A percentile compares a stretch with the other conserved stretches of the same genome.
Evolutionary conservation across 2,329 filamentous ascomycete species (phyloP).

Genomic region (Trichoderma koningiopsis): DNA sequence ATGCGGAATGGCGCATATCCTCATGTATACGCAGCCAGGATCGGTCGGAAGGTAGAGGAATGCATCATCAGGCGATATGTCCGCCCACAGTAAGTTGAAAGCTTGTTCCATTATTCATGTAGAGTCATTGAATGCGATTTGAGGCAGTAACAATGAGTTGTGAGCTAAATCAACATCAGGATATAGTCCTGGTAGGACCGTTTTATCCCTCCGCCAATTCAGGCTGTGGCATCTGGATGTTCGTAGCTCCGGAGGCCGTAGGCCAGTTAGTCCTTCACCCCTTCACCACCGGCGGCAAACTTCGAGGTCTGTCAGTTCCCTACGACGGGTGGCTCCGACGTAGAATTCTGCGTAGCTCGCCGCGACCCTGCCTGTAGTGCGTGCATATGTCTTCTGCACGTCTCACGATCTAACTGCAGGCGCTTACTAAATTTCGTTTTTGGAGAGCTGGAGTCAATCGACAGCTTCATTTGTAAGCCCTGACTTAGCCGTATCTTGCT

Average conservation of each 20-base stretch:
- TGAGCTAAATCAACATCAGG: neutral
- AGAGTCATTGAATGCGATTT: neutral
- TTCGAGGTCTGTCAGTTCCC: neutral
- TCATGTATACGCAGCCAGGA: neutral
- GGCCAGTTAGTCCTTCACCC: neutral
- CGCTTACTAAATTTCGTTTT: neutral
- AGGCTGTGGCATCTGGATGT: neutral
- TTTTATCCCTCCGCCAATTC: neutral
- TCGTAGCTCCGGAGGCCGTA: neutral
- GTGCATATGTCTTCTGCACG: neutral
- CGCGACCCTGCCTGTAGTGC: neutral
- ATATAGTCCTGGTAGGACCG: neutral
- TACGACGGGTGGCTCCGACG: neutral
- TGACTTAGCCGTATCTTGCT: constrained; percentile 17
- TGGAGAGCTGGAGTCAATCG: neutral
- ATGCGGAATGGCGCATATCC: neutral
- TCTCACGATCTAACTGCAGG: neutral
- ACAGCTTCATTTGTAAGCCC: neutral
- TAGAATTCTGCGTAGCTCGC: neutral
- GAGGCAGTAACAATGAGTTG: neutral
- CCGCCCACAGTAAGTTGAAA: neutral
- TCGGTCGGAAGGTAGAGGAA: neutral
- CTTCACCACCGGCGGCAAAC: neutral
- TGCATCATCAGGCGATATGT: neutral
- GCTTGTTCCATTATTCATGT: neutral